Percentiles rank a stretch among this genome's conserved stretches.
These are phyloP conservation scores for Oldenlandia corymbosa DNA, from an alignment of 257 asterid species.

Conservation along the genomic window DNA sequence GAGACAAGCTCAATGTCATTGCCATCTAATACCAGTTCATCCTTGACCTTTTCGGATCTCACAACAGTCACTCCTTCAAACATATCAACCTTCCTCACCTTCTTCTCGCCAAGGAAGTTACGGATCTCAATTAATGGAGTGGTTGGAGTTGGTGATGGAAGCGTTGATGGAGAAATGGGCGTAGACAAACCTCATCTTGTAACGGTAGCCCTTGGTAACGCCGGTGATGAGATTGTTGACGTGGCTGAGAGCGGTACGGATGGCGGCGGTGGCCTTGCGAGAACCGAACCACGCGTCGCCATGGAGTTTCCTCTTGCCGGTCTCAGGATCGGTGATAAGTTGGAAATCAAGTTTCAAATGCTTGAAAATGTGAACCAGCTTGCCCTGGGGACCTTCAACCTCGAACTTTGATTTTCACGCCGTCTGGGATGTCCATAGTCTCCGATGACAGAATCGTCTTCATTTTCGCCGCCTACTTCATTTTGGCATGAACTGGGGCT, in stretches of 20 bases:
- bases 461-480: constrained; percentile 24
- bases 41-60: constrained; percentile 82
- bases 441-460: constrained; percentile 69
- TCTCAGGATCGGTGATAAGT: constrained; percentile 52
- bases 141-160: constrained; percentile 41
- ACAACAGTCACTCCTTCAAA: constrained; percentile 66
- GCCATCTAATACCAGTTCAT: constrained; percentile 67
- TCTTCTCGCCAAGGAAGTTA: constrained; percentile 82
- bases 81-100: constrained; percentile 86
- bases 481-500: too few species aligned
- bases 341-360: constrained; percentile 74
- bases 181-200: constrained; percentile 82
- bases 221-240: constrained; percentile 65
- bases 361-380: constrained; percentile 53
- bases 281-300: constrained; percentile 80
- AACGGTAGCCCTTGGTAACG: constrained; percentile 70
- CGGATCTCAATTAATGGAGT: constrained; percentile 75
- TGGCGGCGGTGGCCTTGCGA: constrained; percentile 70
- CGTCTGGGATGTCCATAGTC: constrained; percentile 75
- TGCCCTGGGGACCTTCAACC: constrained; percentile 79
- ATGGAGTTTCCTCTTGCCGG: constrained; percentile 70
- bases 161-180: constrained; percentile 86
- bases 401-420: constrained; percentile 63
- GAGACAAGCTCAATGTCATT: constrained; percentile 78
- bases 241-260: constrained; percentile 80